Evolutionary conservation across 2,329 filamentous ascomycete genomes (phyloP).

Genomic region (Diplodia scrobiculata): DNA sequence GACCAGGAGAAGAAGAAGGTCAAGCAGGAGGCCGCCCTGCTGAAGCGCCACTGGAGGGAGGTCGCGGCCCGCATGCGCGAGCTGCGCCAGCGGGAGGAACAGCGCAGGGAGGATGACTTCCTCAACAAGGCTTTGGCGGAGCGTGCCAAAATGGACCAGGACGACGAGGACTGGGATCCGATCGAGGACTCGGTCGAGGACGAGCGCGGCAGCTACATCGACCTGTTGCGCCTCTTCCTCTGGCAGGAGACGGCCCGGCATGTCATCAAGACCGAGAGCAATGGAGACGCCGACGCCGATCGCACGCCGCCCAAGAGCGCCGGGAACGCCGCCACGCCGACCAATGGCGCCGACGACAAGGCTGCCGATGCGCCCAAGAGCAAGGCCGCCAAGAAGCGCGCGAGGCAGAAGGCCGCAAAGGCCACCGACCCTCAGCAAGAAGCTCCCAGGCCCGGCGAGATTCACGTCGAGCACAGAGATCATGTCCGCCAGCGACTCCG

Average conservation of each 20-base stretch:
- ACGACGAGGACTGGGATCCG: constrained; percentile 52
- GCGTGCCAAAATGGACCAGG: constrained; percentile 40
- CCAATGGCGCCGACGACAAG: neutral
- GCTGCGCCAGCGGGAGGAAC: constrained; percentile 48
- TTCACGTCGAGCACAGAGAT: constrained; percentile 49
- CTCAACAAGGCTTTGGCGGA: constrained; percentile 50
- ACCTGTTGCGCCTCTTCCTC: constrained; percentile 51
- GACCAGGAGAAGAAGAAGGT: constrained; percentile 56
- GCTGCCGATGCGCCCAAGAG: neutral
- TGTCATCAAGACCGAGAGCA: constrained; percentile 9
- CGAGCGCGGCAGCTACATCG: constrained; percentile 49
- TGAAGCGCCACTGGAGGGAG: constrained; percentile 53
- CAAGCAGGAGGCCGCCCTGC: constrained; percentile 53
- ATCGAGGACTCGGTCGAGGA: constrained; percentile 53
- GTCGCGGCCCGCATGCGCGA: constrained; percentile 46
- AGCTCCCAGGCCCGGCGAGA: constrained; percentile 40
- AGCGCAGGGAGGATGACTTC: constrained; percentile 50
- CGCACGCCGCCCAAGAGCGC: constrained; percentile 31
- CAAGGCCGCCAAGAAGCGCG: constrained; percentile 42
- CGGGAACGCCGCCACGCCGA: neutral
- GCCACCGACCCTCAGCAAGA: constrained; percentile 32
- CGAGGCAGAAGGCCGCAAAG: constrained; percentile 38
- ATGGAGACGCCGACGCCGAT: constrained; percentile 30
- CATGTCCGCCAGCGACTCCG: constrained; percentile 48
- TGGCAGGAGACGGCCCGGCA: constrained; percentile 41